Percentiles rank a stretch among this genome's conserved stretches.
Conservation (phyloP, 345 rosid genomes). For the Brassica carinata region DNA sequence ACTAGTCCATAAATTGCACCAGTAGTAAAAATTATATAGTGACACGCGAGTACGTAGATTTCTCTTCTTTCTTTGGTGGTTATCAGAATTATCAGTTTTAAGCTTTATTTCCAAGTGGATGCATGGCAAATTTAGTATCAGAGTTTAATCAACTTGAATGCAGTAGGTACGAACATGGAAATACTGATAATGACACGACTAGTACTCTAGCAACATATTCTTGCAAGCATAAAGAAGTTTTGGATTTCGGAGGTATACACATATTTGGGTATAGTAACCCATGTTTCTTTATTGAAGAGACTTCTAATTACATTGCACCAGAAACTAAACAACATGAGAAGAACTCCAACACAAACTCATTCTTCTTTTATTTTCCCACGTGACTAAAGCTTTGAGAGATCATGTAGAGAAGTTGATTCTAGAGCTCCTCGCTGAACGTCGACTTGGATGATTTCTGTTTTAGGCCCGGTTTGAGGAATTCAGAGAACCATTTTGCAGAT, state of each 20-base stretch:
- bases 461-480: conserved; percentile 31
- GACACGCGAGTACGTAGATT: not conserved
- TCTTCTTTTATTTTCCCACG: not conserved
- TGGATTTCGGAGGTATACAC: not conserved
- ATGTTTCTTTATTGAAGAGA: conserved; percentile 15
- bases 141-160: not conserved
- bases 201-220: not conserved
- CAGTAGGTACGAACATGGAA: not conserved
- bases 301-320: not conserved
- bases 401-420: not conserved
- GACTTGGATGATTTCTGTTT: conserved; percentile 8
- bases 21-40: not conserved
- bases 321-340: conserved; percentile 23
- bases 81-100: not conserved
- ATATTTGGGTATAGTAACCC: conserved; percentile 20
- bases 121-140: not conserved
- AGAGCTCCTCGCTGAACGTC: conserved; percentile 33
- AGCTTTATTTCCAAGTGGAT: not conserved
- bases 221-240: not conserved
- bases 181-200: not conserved
- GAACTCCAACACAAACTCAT: not conserved
- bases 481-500: conserved; percentile 36
- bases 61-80: not conserved
- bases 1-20: not conserved
- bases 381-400: not conserved